These are phyloP conservation scores for Ilex asprella DNA, from an alignment of 257 asterid genomes.

Conservation along the genomic window DNA sequence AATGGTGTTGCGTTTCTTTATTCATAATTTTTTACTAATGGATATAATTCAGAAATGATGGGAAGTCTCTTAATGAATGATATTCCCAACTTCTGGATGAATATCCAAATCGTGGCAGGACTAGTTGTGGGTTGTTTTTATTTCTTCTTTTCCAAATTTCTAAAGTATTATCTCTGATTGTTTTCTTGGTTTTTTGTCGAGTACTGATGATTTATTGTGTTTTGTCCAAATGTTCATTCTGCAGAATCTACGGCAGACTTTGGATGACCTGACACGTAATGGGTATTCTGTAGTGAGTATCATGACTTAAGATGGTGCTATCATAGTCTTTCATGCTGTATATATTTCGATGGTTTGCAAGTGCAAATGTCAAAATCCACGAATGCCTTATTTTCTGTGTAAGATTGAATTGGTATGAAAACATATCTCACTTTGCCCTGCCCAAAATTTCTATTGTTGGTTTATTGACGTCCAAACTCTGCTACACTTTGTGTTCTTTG, in stretches of 20 bases:
- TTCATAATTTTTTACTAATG: too few relatives aligned
- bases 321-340: constrained; percentile 5
- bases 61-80: not conserved
- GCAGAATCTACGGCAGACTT: constrained; percentile 92
- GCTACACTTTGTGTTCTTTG: too few relatives aligned
- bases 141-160: not conserved
- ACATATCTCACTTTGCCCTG: too few relatives aligned
- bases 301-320: constrained; percentile 13
- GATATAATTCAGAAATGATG: not conserved
- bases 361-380: too few relatives aligned
- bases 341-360: too few relatives aligned
- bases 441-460: too few relatives aligned
- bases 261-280: constrained; percentile 89
- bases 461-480: too few relatives aligned
- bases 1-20: too few relatives aligned
- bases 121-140: not conserved
- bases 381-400: too few relatives aligned
- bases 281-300: constrained; percentile 96
- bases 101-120: not conserved
- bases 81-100: not conserved
- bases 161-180: constrained; percentile 5
- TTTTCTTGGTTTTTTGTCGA: constrained; percentile 2
- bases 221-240: constrained; percentile 13
- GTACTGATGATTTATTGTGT: constrained; percentile 5
- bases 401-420: too few relatives aligned